These are phyloP conservation scores for Rhododendron molle DNA, from an alignment of 148 eudicot species.

Conservation along the genomic window DNA sequence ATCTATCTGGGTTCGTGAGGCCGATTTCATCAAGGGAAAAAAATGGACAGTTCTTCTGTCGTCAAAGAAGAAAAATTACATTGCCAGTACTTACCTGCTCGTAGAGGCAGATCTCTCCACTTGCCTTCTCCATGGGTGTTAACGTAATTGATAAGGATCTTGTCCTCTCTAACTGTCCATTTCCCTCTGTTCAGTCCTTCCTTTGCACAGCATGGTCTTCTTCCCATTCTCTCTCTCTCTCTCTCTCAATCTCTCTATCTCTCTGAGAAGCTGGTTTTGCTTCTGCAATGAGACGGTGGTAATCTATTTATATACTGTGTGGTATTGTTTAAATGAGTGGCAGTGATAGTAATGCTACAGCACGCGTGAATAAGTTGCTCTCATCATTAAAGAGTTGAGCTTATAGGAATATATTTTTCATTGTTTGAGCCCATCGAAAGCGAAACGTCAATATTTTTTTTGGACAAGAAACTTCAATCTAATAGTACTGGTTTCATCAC, in stretches of 20 bases:
- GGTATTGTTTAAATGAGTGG: background rate
- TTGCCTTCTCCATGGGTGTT: constrained; percentile 25
- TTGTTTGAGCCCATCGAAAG: too few species aligned
- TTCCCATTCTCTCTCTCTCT: constrained; percentile 13
- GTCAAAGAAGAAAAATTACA: background rate
- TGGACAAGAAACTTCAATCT: too few species aligned
- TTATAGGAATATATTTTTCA: too few species aligned
- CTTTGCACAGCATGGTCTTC: constrained; percentile 26
- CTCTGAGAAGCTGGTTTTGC: background rate
- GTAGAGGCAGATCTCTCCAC: constrained; percentile 19
- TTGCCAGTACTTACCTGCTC: constrained; percentile 13
- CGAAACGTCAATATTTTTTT: too few species aligned
- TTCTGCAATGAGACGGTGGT: background rate
- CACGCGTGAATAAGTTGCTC: too few species aligned
- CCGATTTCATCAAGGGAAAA: background rate
- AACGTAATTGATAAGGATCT: constrained; percentile 13
- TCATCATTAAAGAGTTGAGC: too few species aligned
- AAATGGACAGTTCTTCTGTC: background rate
- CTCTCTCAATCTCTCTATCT: constrained; percentile 5
- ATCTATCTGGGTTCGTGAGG: background rate
- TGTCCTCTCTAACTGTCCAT: constrained; percentile 28
- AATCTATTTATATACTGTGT: background rate
- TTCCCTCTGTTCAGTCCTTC: constrained; percentile 26
- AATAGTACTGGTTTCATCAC: too few species aligned
- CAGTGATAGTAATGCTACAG: too few species aligned